Percentiles rank a stretch among this genome's conserved stretches.
These are phyloP conservation scores for Fremontodendron californicum DNA, from an alignment of 345 rosid species.

Conservation along the genomic window DNA sequence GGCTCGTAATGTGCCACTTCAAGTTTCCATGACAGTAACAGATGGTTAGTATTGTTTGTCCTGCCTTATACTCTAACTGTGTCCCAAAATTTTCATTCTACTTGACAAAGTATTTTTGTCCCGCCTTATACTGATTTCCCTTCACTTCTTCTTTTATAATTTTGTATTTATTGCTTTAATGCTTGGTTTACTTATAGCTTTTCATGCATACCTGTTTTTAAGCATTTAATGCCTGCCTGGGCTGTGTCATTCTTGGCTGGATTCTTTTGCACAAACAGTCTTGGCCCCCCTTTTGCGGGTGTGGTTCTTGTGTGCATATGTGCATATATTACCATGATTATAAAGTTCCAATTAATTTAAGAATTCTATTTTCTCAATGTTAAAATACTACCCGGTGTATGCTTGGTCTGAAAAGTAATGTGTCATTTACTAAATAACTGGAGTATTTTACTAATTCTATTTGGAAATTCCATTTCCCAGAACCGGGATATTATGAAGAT, in stretches of 20 bases:
- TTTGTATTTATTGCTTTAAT: not conserved
- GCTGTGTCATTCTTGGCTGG: not conserved
- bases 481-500: slow-evolving; percentile 94
- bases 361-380: not conserved
- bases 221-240: not conserved
- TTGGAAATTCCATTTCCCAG: slow-evolving; percentile 34
- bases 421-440: not conserved
- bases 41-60: slow-evolving; percentile 60
- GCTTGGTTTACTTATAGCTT: not conserved
- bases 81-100: not conserved
- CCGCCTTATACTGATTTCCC: not conserved
- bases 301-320: not conserved
- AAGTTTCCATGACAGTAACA: slow-evolving; percentile 98
- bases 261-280: not conserved
- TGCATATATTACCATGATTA: not conserved
- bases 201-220: not conserved
- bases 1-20: slow-evolving; percentile 79
- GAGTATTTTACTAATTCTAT: not conserved
- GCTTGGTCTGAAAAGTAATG: not conserved
- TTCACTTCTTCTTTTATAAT: not conserved
- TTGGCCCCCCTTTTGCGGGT: not conserved
- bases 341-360: not conserved
- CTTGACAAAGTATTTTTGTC: slow-evolving; percentile 19
- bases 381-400: not conserved
- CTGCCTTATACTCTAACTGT: not conserved